Base-by-base conservation (phyloP, 1,139 yeast genomes). In the Debaryomyces nepalensis region DNA sequence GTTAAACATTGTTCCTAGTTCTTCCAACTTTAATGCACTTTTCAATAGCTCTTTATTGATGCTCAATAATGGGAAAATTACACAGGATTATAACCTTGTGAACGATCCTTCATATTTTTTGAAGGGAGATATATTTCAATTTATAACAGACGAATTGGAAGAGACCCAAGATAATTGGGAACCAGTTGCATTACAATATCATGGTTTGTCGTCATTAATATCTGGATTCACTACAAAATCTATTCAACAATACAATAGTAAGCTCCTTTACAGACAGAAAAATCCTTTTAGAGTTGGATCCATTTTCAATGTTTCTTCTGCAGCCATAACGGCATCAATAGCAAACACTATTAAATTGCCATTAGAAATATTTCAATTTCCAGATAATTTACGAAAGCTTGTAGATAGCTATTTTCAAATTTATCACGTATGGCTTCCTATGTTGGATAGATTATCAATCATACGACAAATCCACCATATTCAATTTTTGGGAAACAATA, bases 221-320 rank as follows among this genome's bases (percentile, higher is more conserved):
- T 57, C 62, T 1, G 63, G 63, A 7, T 59, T 59, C 40, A 50
- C 61, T 14, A 37, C 47, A 5, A 35, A 36, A 16, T 34, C 53
- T n/a, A 46, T 51, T 18, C 38, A 41, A 12, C 37, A 46, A 8
- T 51, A 48, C 39, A 48, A 42, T 32, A 33, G 29, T 16, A 41
- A 35, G 9, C 22, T 48, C 6, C 36, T 36, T 3, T 10, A 33
- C 11, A 18, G 22, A 26, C 36, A 39, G 26, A 33, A 35, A 15
- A 41, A 42, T 14, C 63, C 64, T 11, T 59, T 59, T 36, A 42
- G 61, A 31, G 63, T 59, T 16, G 61, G 61, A 1, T 55, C 63
- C 9, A 55, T 59, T 9, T 59, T 59, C 43, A 53, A 57, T 40
- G 44, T 59, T 4, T 50, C 57, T 9, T 57, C 61, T 18, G 48